A percentile compares a stretch with the other conserved stretches of the same genome.
Conservation (phyloP, 139 green algal species). For the Tetradesmus lagerheimii region DNA sequence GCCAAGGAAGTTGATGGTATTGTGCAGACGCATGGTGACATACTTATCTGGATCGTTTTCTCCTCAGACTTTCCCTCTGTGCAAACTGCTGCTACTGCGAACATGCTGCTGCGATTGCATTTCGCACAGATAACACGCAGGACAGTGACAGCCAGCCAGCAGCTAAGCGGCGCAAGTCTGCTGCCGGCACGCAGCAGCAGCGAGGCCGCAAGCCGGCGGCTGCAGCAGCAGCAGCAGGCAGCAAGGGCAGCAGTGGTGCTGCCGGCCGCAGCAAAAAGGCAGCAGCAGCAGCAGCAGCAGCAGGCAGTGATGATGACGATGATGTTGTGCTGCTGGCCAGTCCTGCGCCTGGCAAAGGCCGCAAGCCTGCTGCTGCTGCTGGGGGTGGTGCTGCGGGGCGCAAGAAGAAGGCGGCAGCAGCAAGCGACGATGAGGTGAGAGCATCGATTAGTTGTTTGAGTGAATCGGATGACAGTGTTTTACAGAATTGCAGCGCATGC, state of each 20-base stretch:
- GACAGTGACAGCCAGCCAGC: not conserved
- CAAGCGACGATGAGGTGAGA: not conserved
- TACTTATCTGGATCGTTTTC: too few relatives aligned
- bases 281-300: not conserved
- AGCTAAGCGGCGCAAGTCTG: slow-evolving; percentile 4
- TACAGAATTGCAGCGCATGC: too few relatives aligned
- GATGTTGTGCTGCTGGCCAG: not conserved
- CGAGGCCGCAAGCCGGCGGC: not conserved
- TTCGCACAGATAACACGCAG: not conserved
- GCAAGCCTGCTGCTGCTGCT: slow-evolving; percentile 17
- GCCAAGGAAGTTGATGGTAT: too few relatives aligned
- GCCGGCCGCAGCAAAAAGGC: not conserved
- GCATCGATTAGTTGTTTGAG: too few relatives aligned
- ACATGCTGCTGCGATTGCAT: not conserved
- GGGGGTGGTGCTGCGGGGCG: not conserved
- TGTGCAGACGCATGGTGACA: too few relatives aligned
- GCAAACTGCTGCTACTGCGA: not conserved
- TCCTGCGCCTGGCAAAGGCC: not conserved
- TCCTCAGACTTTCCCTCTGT: not conserved
- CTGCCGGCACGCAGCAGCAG: not conserved
- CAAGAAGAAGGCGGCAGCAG: slow-evolving; percentile 13
- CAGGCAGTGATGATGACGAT: slow-evolving; percentile 1
- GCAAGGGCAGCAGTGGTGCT: not conserved
- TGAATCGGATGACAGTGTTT: too few relatives aligned
- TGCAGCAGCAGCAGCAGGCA: not conserved